These are phyloP conservation scores for Pontederia paniculata DNA, from an alignment of 176 grass and related monocot species.

Conservation along the genomic window DNA sequence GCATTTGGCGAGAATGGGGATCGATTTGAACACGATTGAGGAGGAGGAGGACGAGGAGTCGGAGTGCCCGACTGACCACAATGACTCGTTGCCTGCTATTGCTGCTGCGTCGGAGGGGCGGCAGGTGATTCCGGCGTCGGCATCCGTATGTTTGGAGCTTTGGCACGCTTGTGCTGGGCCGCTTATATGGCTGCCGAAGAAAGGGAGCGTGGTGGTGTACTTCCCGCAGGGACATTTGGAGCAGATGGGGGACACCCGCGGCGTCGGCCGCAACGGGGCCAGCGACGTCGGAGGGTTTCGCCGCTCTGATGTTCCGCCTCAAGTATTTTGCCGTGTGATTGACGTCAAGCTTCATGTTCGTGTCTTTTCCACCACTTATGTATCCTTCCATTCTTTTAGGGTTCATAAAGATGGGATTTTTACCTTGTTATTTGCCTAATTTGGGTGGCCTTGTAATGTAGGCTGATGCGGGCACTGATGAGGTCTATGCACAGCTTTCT, in stretches of 20 bases:
- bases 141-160: constrained; percentile 9
- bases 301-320: constrained; percentile 27
- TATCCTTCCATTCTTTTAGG: neutral
- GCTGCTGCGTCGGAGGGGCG: neutral
- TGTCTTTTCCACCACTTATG: neutral
- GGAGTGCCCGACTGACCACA: neutral
- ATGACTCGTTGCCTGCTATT: neutral
- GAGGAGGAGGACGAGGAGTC: constrained; percentile 48
- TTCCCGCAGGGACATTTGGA: constrained; percentile 15
- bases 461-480: constrained; percentile 68
- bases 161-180: constrained; percentile 19
- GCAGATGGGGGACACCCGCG: neutral
- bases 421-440: neutral
- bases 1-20: constrained; percentile 25
- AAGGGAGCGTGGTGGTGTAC: constrained; percentile 15
- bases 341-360: constrained; percentile 67
- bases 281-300: neutral
- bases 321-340: constrained; percentile 70
- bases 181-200: constrained; percentile 12
- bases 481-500: constrained; percentile 75
- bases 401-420: neutral
- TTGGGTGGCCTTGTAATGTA: constrained; percentile 10
- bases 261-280: neutral
- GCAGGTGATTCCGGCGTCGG: neutral
- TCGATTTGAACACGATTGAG: constrained; percentile 59